Evolutionary conservation across 768 basidiomycete genomes (phyloP).

Genomic region (Scleroderma bovista): DNA sequence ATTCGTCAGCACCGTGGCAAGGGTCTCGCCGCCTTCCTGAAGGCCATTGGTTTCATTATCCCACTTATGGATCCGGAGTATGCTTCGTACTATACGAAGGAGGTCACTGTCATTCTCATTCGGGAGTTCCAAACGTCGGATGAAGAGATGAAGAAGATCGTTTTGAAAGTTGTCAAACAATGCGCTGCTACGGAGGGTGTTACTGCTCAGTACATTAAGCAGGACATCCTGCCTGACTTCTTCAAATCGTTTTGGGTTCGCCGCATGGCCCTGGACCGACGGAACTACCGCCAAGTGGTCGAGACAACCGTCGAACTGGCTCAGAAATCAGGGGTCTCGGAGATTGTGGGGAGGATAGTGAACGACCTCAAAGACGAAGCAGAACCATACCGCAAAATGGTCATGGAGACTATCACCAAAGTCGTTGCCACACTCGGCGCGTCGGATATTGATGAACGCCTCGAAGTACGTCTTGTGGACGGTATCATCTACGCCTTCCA

Average conservation of each 20-base stretch:
- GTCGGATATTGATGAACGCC: slow-evolving; percentile 94
- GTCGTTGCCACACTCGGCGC: slow-evolving; percentile 91
- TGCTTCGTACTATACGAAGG: slow-evolving; percentile 98
- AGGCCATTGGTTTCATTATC: slow-evolving; percentile 98
- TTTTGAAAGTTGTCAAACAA: slow-evolving; percentile 97
- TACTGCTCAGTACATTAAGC: slow-evolving; percentile 90
- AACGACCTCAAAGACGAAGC: slow-evolving; percentile 52
- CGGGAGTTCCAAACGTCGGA: slow-evolving; percentile 99
- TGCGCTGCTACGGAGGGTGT: slow-evolving; percentile 99
- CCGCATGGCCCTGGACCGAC: slow-evolving; percentile 93
- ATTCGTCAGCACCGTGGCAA: slow-evolving; percentile 76
- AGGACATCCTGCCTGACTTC: slow-evolving; percentile 97
- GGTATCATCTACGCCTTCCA: slow-evolving; percentile 99
- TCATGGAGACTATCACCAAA: slow-evolving; percentile 99
- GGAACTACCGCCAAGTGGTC: slow-evolving; percentile 96
- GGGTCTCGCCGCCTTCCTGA: slow-evolving; percentile 72
- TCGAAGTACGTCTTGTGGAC: slow-evolving; percentile 92
- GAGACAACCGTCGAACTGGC: slow-evolving; percentile 99
- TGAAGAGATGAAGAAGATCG: slow-evolving; percentile 99
- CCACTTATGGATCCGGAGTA: slow-evolving; percentile 99
- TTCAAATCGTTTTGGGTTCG: slow-evolving; percentile 99
- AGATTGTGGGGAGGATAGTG: slow-evolving; percentile 84
- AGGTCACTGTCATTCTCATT: slow-evolving; percentile 93
- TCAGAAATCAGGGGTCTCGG: slow-evolving; percentile 93
- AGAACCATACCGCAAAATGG: slow-evolving; percentile 96